Base-by-base conservation (phyloP, 352 stramenopile genomes). In the Globisporangium camurandrum region DNA sequence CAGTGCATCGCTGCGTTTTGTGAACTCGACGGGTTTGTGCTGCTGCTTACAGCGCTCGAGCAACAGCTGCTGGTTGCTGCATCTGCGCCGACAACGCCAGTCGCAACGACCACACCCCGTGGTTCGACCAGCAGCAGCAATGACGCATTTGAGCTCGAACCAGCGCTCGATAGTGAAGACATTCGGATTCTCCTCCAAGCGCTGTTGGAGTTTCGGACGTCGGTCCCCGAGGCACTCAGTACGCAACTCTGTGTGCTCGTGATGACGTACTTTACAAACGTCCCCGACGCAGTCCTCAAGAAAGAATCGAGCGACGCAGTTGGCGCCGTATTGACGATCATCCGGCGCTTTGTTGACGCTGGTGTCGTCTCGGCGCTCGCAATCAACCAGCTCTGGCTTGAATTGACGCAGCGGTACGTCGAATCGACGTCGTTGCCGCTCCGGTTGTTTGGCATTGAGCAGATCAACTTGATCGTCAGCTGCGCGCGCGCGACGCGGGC, bases 381-480 rank as follows among this genome's bases (percentile, higher is more conserved):
- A 1, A 77, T 93, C 46, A 90, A 93, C 50, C 51, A 69, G 7
- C 58, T 92, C 17, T 93, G 86, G 84, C 78, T 95, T 19, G 69
- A 88, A 23, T 66, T 94, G 36, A 92, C 83, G 2, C 67, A 86
- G 28, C 69, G 77, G 23, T 93, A 91, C 49, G 75, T 98, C 12
- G 85, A 94, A 23, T 97, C 87, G 26, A 79, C 88, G 24, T 97
- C 84, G 12, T 63, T 98, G 19, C 93, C 93, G 5, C 58, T 98
- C 14, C 90, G 93, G 33, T 70, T 99, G 9, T 97, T 97, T 57
- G 95, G 91, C 7, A 90, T 97, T 66, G 91, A 98, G 49, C 84
- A 97, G 61, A 80, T 98, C 33, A 89, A 83, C 54, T 82, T 96
- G 38, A 80, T 99, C 23, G 88, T 98, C 24, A 86, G 89, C 50